Percentiles rank a stretch among this genome's conserved stretches.
phyloP scores from a whole-genome alignment of 306 rosid species.

The Abrus pulchellus region DNA sequence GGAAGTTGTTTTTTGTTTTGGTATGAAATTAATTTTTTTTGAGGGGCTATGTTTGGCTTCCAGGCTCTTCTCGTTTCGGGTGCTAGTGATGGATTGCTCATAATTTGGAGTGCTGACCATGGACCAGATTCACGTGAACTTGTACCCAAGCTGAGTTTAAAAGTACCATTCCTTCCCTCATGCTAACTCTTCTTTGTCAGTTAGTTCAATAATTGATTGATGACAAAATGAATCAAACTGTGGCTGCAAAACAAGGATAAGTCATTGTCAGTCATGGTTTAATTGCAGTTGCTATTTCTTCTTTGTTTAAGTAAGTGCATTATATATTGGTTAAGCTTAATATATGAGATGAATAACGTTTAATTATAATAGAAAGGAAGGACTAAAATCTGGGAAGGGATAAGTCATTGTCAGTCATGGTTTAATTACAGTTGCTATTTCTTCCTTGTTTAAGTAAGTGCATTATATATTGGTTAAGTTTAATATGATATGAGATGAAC shows the following conservation, averaged over 20 bases:
- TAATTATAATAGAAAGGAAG: slow-evolving; percentile 15
- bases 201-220: slow-evolving; percentile 8
- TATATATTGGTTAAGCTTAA: slow-evolving; percentile 22
- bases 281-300: slow-evolving; percentile 40
- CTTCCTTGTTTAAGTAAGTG: slow-evolving; percentile 37
- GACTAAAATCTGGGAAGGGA: neutral
- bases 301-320: slow-evolving; percentile 24
- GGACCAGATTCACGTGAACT: slow-evolving; percentile 97
- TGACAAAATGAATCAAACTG: slow-evolving; percentile 38
- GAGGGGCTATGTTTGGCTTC: slow-evolving; percentile 46
- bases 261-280: slow-evolving; percentile 38
- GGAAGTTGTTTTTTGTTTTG: slow-evolving; percentile 37
- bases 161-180: slow-evolving; percentile 59
- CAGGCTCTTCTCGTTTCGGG: slow-evolving; percentile 98
- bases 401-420: slow-evolving; percentile 39
- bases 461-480: slow-evolving; percentile 11
- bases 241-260: slow-evolving; percentile 39
- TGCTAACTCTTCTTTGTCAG: slow-evolving; percentile 16
- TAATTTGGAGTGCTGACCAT: slow-evolving; percentile 98
- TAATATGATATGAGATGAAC: slow-evolving; percentile 38
- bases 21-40: slow-evolving; percentile 26
- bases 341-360: slow-evolving; percentile 37
- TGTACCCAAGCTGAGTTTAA: slow-evolving; percentile 95
- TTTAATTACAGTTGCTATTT: slow-evolving; percentile 36
- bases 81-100: slow-evolving; percentile 94